Evolutionary conservation across 1,284 basidiomycete species (phyloP).

Genomic region (Serendipita sp.): DNA sequence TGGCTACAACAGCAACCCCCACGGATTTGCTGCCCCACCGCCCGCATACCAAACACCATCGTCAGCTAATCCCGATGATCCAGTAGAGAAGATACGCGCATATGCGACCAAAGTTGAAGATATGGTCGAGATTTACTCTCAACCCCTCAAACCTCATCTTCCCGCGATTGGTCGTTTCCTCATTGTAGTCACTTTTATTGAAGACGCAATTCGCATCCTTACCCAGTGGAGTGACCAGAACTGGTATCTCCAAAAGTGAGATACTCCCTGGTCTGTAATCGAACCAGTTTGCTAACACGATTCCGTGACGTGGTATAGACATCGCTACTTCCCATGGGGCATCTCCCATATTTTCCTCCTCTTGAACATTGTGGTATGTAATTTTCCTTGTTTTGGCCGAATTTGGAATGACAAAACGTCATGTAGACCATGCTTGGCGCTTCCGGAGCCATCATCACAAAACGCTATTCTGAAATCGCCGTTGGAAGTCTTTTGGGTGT

Average conservation of each 20-base stretch:
- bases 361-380: constrained; percentile 79
- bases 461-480: constrained; percentile 78
- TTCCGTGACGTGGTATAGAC: constrained; percentile 32
- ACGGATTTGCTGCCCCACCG: constrained; percentile 50
- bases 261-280: constrained; percentile 15
- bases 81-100: constrained; percentile 69
- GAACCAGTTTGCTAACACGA: constrained; percentile 10
- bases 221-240: constrained; percentile 95
- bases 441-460: constrained; percentile 79
- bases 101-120: constrained; percentile 80
- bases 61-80: constrained; percentile 49
- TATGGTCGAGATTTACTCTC: constrained; percentile 79
- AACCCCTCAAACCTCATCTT: constrained; percentile 88
- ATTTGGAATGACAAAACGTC: not conserved
- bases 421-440: constrained; percentile 78
- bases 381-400: not conserved
- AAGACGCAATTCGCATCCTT: constrained; percentile 87
- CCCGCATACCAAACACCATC: constrained; percentile 53
- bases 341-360: constrained; percentile 86
- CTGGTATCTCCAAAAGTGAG: constrained; percentile 88
- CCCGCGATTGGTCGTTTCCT: constrained; percentile 92
- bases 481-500: constrained; percentile 82
- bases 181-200: constrained; percentile 96
- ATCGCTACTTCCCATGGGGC: constrained; percentile 90
- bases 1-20: constrained; percentile 45